Conservation (phyloP, 202 grass and related monocot genomes). For the Saccharum hybrid region DNA sequence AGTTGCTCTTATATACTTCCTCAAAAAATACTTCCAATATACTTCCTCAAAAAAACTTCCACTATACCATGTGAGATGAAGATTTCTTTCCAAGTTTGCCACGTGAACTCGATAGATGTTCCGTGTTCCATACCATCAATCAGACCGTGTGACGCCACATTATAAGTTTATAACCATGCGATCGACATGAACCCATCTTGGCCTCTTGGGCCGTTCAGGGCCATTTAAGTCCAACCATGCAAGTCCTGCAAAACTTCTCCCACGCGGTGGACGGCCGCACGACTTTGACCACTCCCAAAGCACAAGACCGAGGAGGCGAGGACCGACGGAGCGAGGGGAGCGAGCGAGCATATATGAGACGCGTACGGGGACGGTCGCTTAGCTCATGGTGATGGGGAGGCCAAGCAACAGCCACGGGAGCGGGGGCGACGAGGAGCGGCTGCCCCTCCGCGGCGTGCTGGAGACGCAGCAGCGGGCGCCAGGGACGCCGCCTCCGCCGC, state of each 20-base stretch:
- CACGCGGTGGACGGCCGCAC: conserved; percentile 1
- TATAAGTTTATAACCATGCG: too few relatives aligned
- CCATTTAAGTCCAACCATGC: neutral
- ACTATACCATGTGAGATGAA: neutral
- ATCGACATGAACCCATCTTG: neutral
- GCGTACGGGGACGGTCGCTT: neutral
- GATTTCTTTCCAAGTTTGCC: neutral
- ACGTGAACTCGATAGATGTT: neutral
- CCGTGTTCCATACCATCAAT: too few relatives aligned
- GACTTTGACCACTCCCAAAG: conserved; percentile 26
- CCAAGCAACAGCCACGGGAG: conserved; percentile 22
- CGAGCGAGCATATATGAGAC: neutral
- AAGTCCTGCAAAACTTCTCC: neutral
- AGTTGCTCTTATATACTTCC: too few relatives aligned
- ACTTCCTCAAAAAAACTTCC: too few relatives aligned
- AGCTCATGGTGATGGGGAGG: conserved; percentile 43
- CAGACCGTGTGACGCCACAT: neutral
- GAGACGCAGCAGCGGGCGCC: conserved; percentile 31
- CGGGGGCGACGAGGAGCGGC: conserved; percentile 39
- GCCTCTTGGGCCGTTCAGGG: neutral
- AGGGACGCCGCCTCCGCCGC: neutral
- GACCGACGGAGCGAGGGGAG: neutral
- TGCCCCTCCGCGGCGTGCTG: conserved; percentile 36
- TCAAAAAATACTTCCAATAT: too few relatives aligned
- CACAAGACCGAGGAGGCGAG: neutral